Conservation (phyloP, 2,329 filamentous ascomycete genomes). For the Lojkania enalia region DNA sequence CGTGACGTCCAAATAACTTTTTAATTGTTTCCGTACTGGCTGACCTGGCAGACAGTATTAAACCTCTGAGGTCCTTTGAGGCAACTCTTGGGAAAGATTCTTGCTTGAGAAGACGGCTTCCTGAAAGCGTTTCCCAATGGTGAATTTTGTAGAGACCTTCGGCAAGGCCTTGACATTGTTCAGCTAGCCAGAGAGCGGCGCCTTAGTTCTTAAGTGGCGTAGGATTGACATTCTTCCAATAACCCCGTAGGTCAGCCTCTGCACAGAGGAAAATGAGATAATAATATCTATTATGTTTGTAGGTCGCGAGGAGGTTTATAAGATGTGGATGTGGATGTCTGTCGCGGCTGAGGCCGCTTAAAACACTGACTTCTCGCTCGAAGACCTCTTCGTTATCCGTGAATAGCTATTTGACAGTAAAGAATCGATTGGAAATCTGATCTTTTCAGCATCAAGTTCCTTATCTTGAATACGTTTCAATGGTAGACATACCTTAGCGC, state of each 20-base stretch:
- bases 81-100: background rate
- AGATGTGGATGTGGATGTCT: constrained; percentile 17
- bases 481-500: too few species aligned
- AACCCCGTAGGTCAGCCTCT: constrained; percentile 17
- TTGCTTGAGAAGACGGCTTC: too few species aligned
- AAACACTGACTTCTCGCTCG: constrained; percentile 11
- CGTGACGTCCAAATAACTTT: constrained; percentile 29
- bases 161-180: constrained; percentile 21
- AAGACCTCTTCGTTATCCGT: constrained; percentile 8
- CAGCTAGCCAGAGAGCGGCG: constrained; percentile 15
- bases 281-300: constrained; percentile 19
- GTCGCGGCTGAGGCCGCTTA: constrained; percentile 18
- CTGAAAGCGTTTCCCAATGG: background rate
- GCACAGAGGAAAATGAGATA: constrained; percentile 24
- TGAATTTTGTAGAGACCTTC: background rate
- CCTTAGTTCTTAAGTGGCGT: background rate
- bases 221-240: constrained; percentile 10
- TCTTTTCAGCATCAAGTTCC: too few species aligned
- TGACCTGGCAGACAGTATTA: background rate
- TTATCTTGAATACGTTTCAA: too few species aligned
- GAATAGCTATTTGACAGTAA: constrained; percentile 21
- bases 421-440: constrained; percentile 5
- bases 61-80: background rate
- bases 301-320: constrained; percentile 20
- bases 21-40: background rate